Percentiles rank a stretch among this genome's conserved stretches.
phyloP scores from a whole-genome alignment of 1,139 yeast genomes.

The Wickerhamiella infanticola region DNA sequence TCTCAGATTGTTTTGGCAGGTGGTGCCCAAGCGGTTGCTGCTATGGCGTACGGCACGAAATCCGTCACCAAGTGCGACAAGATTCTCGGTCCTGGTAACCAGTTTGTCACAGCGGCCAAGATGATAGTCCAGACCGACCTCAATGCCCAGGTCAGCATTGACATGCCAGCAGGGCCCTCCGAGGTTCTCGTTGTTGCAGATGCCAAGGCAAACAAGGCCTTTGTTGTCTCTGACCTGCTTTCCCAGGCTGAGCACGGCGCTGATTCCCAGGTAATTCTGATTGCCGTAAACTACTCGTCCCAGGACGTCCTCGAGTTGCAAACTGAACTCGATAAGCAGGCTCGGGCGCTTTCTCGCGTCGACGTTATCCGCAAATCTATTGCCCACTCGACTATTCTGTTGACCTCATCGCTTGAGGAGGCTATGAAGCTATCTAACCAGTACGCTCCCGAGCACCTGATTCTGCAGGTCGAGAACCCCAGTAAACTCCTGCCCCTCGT shows the following conservation, averaged over 20 bases:
- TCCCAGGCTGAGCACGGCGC: conserved; percentile 99
- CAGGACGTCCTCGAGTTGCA: conserved; percentile 53
- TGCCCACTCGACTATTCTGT: conserved; percentile 72
- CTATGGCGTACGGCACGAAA: conserved; percentile 96
- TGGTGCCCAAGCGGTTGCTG: conserved; percentile 98
- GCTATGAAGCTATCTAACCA: conserved; percentile 74
- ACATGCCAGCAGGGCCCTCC: conserved; percentile 99
- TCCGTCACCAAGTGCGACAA: conserved; percentile 86
- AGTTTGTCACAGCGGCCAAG: conserved; percentile 97
- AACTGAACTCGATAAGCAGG: conserved; percentile 70
- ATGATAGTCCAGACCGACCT: conserved; percentile 95
- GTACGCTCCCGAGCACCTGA: conserved; percentile 96
- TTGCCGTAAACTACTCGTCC: conserved; percentile 59
- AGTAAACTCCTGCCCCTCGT: conserved; percentile 52
- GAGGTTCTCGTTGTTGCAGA: conserved; percentile 94
- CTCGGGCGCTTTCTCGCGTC: conserved; percentile 74
- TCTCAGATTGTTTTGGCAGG: conserved; percentile 84
- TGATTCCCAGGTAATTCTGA: conserved; percentile 88
- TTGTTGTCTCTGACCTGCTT: conserved; percentile 85
- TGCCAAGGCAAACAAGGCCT: conserved; percentile 72
- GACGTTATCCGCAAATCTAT: conserved; percentile 87
- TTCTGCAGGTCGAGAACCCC: conserved; percentile 75
- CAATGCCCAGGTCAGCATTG: conserved; percentile 86
- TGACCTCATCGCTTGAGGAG: conserved; percentile 50
- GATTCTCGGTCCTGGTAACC: conserved; percentile 97